Percentiles rank a stretch among this genome's conserved stretches.
phyloP scores from a whole-genome alignment of 2,329 filamentous ascomycete genomes.

The Colletotrichum euphorbiae region DNA sequence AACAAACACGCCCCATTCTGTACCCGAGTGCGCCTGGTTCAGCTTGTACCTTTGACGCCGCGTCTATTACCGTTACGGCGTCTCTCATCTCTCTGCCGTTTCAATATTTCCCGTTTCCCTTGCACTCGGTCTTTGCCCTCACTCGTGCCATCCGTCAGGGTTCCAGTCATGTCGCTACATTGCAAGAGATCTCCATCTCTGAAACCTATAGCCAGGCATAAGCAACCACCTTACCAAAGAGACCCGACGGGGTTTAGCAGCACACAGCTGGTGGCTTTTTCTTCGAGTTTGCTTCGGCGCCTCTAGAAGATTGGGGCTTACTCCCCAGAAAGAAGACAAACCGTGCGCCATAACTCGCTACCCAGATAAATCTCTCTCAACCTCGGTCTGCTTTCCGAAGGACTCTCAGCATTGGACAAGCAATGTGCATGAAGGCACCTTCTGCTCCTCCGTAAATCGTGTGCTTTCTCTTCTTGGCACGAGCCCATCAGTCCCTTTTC shows the following conservation, averaged over 20 bases:
- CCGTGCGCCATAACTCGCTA: not conserved
- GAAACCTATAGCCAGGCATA: too few species aligned
- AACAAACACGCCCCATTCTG: too few species aligned
- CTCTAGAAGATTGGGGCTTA: slow-evolving; percentile 5
- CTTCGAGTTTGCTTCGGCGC: slow-evolving; percentile 20
- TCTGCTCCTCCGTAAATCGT: not conserved
- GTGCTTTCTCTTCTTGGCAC: not conserved
- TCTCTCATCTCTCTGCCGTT: too few species aligned
- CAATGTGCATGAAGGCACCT: not conserved
- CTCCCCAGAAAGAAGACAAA: slow-evolving; percentile 4
- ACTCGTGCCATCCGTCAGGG: too few species aligned
- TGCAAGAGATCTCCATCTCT: too few species aligned
- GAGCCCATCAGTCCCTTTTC: not conserved
- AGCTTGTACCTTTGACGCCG: too few species aligned
- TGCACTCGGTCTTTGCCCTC: too few species aligned
- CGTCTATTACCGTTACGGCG: too few species aligned
- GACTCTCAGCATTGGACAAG: slow-evolving; percentile 1
- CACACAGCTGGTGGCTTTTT: not conserved
- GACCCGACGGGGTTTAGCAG: not conserved
- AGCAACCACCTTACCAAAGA: not conserved
- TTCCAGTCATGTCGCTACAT: too few species aligned
- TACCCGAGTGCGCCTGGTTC: too few species aligned
- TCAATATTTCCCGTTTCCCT: too few species aligned
- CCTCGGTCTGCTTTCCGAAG: not conserved
- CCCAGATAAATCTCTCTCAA: slow-evolving; percentile 3